A percentile compares a stretch with the other conserved stretches of the same genome.
phyloP scores from a whole-genome alignment of 1,284 basidiomycete species.

The Ceratobasidium sp. region DNA sequence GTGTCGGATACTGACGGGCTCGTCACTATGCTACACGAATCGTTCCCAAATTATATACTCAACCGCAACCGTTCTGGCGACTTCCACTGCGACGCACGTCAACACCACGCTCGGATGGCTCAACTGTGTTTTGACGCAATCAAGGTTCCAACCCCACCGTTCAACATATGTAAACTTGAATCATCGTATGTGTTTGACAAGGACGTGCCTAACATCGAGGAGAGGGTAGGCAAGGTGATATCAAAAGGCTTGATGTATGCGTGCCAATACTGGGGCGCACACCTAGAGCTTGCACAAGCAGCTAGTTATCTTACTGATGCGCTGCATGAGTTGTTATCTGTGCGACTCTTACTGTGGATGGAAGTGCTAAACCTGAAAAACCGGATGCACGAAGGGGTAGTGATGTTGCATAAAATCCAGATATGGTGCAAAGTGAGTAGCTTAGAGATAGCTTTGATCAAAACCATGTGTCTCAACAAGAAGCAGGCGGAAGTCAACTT shows the following conservation, averaged over 20 bases:
- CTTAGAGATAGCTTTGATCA: neutral
- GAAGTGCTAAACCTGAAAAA: conserved; percentile 31
- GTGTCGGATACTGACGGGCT: neutral
- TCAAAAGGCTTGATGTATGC: conserved; percentile 4
- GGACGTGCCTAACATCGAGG: neutral
- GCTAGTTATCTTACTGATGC: neutral
- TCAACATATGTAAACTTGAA: conserved; percentile 17
- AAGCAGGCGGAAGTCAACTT: neutral
- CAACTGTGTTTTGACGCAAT: conserved; percentile 1
- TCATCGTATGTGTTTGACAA: conserved; percentile 30
- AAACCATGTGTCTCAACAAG: neutral
- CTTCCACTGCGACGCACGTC: neutral
- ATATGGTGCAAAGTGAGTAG: conserved; percentile 14
- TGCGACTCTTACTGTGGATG: conserved; percentile 29
- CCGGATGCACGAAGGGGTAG: neutral
- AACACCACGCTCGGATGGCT: neutral
- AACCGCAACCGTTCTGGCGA: neutral
- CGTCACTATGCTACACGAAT: conserved; percentile 2
- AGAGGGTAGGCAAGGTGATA: neutral
- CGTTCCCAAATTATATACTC: conserved; percentile 24
- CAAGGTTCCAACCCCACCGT: neutral
- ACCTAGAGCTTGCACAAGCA: neutral
- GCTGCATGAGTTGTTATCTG: conserved; percentile 1
- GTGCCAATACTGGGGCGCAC: conserved; percentile 25
- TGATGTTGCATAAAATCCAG: neutral